A percentile compares a stretch with the other conserved stretches of the same genome.
Evolutionary conservation across 2,329 filamentous ascomycete genomes (phyloP).

Genomic region (Atkinsonella texensis): DNA sequence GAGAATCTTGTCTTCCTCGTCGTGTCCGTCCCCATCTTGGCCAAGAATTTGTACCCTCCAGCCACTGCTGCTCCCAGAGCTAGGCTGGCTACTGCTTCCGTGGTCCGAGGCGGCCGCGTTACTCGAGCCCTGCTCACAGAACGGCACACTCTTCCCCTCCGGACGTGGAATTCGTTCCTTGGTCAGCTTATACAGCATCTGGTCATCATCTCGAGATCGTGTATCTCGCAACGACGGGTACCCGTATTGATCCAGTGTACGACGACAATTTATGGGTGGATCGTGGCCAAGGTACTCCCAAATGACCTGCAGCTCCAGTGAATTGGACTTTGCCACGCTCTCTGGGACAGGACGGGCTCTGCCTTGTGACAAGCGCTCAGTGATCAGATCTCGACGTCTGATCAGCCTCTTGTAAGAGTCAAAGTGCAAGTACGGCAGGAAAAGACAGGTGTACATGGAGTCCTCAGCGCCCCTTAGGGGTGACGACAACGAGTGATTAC

Average conservation of each 20-base stretch:
- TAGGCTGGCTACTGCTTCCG: constrained; percentile 13
- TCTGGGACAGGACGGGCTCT: constrained; percentile 43
- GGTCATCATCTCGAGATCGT: constrained; percentile 48
- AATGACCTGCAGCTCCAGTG: constrained; percentile 45
- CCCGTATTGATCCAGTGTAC: constrained; percentile 52
- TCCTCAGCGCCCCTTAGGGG: constrained; percentile 12
- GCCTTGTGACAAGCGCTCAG: constrained; percentile 38
- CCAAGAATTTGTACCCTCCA: constrained; percentile 16
- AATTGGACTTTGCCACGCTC: constrained; percentile 40
- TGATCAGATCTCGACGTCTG: constrained; percentile 41
- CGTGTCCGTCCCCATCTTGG: constrained; percentile 10
- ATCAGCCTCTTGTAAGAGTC: constrained; percentile 50
- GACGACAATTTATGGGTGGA: constrained; percentile 47
- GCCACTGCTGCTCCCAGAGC: constrained; percentile 10
- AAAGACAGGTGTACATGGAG: constrained; percentile 34
- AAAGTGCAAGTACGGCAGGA: constrained; percentile 50
- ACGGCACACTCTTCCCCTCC: constrained; percentile 12
- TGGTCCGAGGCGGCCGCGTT: constrained; percentile 16
- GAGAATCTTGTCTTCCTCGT: constrained; percentile 27
- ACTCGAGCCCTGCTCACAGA: constrained; percentile 19
- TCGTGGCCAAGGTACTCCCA: constrained; percentile 52
- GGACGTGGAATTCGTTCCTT: constrained; percentile 28
- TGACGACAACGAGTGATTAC: constrained; percentile 18
- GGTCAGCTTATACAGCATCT: constrained; percentile 56
- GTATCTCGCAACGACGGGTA: constrained; percentile 51